Base-by-base conservation (phyloP, 75 land plant genomes). In the Larix kaempferi region DNA sequence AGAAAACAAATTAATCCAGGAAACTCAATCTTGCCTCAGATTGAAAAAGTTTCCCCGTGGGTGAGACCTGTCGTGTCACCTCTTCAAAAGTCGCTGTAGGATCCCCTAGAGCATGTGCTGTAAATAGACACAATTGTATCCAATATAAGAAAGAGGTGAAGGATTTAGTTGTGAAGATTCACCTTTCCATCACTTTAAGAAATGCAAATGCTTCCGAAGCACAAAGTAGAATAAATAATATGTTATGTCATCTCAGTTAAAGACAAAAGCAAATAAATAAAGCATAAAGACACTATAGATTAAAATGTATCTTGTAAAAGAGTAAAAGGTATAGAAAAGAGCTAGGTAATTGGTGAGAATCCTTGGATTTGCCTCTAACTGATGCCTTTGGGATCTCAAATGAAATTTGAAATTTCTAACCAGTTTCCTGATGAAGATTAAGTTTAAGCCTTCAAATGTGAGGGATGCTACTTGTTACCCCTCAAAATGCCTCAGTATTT, bases 21-120 rank as follows among this genome's bases (percentile, higher is more conserved):
- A 57, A 57, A 60, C 72, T 41, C 33, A 59, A 54, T 39, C n/a
- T 59, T 57, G 90, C 98, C 93, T 94, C 98, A 74, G 84, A 73
- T 79, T 91, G 88, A 52, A 86, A 86, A 56, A 92, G 93, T 11
- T 83, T 35, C 10, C 98, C 98, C 15, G 84, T 71, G 26, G 91
- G 86, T 7, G 80, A 73, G 72, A 93, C 82, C 57, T 86, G 77
- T 62, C 95, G 98, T 13, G 98, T 93, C 19, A 93, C 95, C 73
- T 94, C 87, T 69, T 94, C 89, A 65, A 94, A 26, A 66, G 92
- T 90, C 60, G 91, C 86, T 16, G 91, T 84, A 19, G 95, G 80
- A 81, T 94, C 95, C 12, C 98, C 98, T 65, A 94, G 79, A 39
- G 95, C 98, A 89, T 81, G 61, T 39, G 95, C 98, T 94, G 67